A percentile compares a stretch with the other conserved stretches of the same genome.
Evolutionary conservation across 371 early-diverging fungal genomes (phyloP).

Genomic region (Saksenaea vasiformis): DNA sequence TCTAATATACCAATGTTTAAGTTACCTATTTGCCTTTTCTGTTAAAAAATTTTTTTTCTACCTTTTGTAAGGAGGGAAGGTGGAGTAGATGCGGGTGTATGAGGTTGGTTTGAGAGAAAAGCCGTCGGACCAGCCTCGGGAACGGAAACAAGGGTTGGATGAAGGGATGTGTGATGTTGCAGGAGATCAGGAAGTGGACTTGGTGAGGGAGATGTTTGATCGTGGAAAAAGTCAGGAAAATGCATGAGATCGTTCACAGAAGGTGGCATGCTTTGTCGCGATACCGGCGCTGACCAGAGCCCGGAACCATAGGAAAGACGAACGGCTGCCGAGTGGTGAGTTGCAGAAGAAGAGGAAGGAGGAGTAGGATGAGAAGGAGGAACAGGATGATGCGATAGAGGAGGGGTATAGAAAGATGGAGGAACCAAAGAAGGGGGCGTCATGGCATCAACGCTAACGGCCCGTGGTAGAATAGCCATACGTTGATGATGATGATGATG

Average conservation of each 20-base stretch:
- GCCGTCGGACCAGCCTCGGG: constrained; percentile 1
- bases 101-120: constrained; percentile 5
- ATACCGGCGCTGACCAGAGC: not conserved
- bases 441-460: not conserved
- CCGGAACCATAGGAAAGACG: not conserved
- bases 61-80: not conserved
- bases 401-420: not conserved
- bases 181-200: not conserved
- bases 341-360: not conserved
- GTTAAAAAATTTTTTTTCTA: no score
- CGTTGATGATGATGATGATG: not conserved
- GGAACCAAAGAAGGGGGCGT: not conserved
- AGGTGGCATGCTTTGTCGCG: constrained; percentile 7
- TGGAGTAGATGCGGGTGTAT: constrained; percentile 1
- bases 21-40: no score
- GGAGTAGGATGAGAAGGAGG: not conserved
- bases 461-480: not conserved
- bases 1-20: no score
- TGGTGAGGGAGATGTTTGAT: not conserved
- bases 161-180: not conserved
- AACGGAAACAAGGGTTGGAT: not conserved
- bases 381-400: not conserved
- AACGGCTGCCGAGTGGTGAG: not conserved
- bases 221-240: not conserved
- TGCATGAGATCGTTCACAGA: not conserved